These are phyloP conservation scores for Cardamine occulta DNA, from an alignment of 345 rosid genomes.

Conservation along the genomic window DNA sequence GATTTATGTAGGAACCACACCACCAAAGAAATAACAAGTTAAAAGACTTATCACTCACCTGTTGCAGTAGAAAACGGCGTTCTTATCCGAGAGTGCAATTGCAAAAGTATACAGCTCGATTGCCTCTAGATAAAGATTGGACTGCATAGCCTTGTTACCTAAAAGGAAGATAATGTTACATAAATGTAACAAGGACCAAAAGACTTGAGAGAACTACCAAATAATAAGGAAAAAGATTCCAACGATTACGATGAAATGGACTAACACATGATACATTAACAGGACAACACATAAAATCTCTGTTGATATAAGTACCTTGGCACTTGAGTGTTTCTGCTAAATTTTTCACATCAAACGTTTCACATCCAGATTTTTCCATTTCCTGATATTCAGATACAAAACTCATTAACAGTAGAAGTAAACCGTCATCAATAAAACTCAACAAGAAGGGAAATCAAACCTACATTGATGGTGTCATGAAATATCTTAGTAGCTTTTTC, in stretches of 20 bases:
- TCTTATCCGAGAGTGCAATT: slow-evolving; percentile 61
- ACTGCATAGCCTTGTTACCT: slow-evolving; percentile 92
- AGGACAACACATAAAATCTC: neutral
- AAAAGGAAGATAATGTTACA: slow-evolving; percentile 24
- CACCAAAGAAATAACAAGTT: slow-evolving; percentile 18
- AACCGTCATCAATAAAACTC: slow-evolving; percentile 9
- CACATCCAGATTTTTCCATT: slow-evolving; percentile 73
- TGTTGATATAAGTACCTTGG: slow-evolving; percentile 56
- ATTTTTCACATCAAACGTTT: slow-evolving; percentile 50
- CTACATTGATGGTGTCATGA: slow-evolving; percentile 73
- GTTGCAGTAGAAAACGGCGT: slow-evolving; percentile 89
- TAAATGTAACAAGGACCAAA: neutral
- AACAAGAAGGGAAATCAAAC: neutral
- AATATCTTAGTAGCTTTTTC: slow-evolving; percentile 74
- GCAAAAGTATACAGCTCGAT: slow-evolving; percentile 78
- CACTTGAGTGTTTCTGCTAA: slow-evolving; percentile 75
- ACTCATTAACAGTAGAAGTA: slow-evolving; percentile 8
- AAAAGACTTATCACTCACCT: slow-evolving; percentile 51
- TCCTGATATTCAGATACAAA: slow-evolving; percentile 55
- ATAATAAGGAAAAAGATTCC: neutral
- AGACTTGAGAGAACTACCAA: neutral
- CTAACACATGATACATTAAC: neutral
- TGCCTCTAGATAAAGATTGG: slow-evolving; percentile 66
- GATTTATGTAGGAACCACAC: slow-evolving; percentile 10
- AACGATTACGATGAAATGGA: slow-evolving; percentile 9